phyloP scores from a whole-genome alignment of 2,329 filamentous ascomycete genomes.

The Emergomyces pasteurianus region DNA sequence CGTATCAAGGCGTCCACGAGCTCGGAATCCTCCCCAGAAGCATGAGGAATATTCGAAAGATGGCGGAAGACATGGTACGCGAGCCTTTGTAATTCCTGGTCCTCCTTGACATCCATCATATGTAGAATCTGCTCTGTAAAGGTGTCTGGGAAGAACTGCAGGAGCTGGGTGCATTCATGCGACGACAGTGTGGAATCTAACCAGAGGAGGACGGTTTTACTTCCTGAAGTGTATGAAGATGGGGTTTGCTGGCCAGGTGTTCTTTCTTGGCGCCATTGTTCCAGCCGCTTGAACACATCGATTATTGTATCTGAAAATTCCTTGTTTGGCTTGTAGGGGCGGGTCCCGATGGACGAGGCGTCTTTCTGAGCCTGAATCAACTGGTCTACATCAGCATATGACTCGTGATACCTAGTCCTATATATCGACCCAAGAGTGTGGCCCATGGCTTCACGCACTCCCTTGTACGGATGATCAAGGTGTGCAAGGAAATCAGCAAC shows the following conservation, averaged over 20 bases:
- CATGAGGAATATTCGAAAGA: slow-evolving; percentile 87
- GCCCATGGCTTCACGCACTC: slow-evolving; percentile 88
- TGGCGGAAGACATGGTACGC: slow-evolving; percentile 97
- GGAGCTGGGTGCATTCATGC: slow-evolving; percentile 81
- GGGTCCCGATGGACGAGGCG: slow-evolving; percentile 68
- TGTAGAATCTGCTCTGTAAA: slow-evolving; percentile 90
- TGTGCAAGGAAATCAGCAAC: slow-evolving; percentile 79
- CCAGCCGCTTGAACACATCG: slow-evolving; percentile 65
- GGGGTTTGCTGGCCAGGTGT: slow-evolving; percentile 82
- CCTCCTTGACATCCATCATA: slow-evolving; percentile 99
- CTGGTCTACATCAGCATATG: slow-evolving; percentile 65
- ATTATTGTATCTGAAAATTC: slow-evolving; percentile 63
- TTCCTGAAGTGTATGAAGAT: slow-evolving; percentile 86
- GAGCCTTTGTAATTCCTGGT: slow-evolving; percentile 84
- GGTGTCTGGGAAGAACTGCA: slow-evolving; percentile 77
- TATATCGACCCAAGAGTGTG: slow-evolving; percentile 79
- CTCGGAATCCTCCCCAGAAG: slow-evolving; percentile 66
- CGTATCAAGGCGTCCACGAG: slow-evolving; percentile 80
- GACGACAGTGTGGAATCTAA: slow-evolving; percentile 83
- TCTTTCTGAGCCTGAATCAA: slow-evolving; percentile 69
- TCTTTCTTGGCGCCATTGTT: slow-evolving; percentile 77
- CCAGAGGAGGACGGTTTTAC: slow-evolving; percentile 93
- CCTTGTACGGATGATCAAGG: slow-evolving; percentile 95
- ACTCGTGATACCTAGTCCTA: slow-evolving; percentile 86
- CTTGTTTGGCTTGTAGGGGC: slow-evolving; percentile 66